Evolutionary conservation across 345 rosid genomes (phyloP).

Genomic region (Moringa oleifera): DNA sequence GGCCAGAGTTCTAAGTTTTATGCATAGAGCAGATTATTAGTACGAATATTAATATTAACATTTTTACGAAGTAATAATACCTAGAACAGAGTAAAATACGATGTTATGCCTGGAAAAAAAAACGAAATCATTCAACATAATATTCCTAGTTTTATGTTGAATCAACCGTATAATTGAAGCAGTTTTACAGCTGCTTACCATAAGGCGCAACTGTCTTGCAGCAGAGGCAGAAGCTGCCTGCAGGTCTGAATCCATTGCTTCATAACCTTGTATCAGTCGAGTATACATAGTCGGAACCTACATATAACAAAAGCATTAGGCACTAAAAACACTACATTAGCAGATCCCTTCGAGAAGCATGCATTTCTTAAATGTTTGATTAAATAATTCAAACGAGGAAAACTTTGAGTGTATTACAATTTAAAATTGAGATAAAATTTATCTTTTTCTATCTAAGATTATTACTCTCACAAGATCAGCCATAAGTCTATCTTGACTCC

Average conservation of each 20-base stretch:
- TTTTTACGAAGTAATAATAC: not conserved
- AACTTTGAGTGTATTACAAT: not conserved
- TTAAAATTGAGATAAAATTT: no score
- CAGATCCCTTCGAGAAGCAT: slow-evolving; percentile 1
- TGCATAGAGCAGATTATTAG: not conserved
- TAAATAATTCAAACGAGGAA: not conserved
- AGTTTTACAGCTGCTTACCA: slow-evolving; percentile 42
- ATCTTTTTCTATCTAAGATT: not conserved
- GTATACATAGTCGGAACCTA: slow-evolving; percentile 98
- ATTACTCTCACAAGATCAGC: not conserved
- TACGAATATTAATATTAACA: no score
- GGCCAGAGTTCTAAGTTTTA: not conserved
- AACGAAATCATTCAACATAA: not conserved
- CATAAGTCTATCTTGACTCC: not conserved
- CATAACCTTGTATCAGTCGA: slow-evolving; percentile 94
- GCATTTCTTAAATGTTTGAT: not conserved
- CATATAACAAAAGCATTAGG: slow-evolving; percentile 14
- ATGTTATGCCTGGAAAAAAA: not conserved
- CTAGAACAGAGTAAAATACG: not conserved
- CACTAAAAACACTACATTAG: not conserved
- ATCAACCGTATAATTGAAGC: not conserved
- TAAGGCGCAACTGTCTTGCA: slow-evolving; percentile 73
- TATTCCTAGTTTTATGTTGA: not conserved
- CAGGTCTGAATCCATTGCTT: slow-evolving; percentile 71
- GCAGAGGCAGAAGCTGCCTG: slow-evolving; percentile 68